phyloP scores from a whole-genome alignment of 2,329 filamentous ascomycete genomes.

The Pyrenophora teres region DNA sequence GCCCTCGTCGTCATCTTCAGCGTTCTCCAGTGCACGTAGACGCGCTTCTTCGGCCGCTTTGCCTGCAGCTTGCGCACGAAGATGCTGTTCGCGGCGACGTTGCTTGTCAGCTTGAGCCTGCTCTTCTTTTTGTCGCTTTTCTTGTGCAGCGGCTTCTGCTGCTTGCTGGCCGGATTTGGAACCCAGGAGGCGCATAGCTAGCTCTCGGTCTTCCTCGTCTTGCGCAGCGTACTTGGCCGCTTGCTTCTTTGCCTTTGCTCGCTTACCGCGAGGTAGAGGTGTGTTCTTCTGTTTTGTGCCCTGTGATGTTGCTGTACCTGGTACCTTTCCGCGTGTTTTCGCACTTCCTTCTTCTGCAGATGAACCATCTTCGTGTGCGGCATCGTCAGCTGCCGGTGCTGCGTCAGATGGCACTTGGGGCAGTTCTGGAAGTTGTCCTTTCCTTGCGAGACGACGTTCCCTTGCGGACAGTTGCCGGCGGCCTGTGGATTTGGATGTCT shows the following conservation, averaged over 20 bases:
- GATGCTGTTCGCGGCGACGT: conserved; percentile 79
- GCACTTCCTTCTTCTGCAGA: conserved; percentile 23
- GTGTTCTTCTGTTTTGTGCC: conserved; percentile 35
- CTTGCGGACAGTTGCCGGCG: conserved; percentile 47
- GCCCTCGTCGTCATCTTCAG: conserved; percentile 61
- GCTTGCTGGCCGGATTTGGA: conserved; percentile 70
- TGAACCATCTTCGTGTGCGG: conserved; percentile 42
- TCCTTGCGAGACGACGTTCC: conserved; percentile 46
- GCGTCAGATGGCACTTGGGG: conserved; percentile 20
- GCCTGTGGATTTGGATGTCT: conserved; percentile 26
- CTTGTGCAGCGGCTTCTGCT: conserved; percentile 64
- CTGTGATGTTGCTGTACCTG: conserved; percentile 36
- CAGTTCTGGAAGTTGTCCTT: conserved; percentile 36
- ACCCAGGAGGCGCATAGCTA: conserved; percentile 87
- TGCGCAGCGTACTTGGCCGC: conserved; percentile 90
- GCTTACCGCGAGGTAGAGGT: conserved; percentile 68
- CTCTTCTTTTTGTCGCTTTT: conserved; percentile 71
- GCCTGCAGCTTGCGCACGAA: conserved; percentile 73
- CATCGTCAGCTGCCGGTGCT: conserved; percentile 11
- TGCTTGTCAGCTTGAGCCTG: conserved; percentile 73
- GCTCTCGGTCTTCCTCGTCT: conserved; percentile 87
- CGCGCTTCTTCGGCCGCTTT: conserved; percentile 76
- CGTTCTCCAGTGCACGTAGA: conserved; percentile 46
- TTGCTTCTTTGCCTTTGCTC: conserved; percentile 82
- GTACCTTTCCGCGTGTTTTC: conserved; percentile 21